Evolutionary conservation across 306 rosid species (phyloP).

Genomic region (Senna tora): DNA sequence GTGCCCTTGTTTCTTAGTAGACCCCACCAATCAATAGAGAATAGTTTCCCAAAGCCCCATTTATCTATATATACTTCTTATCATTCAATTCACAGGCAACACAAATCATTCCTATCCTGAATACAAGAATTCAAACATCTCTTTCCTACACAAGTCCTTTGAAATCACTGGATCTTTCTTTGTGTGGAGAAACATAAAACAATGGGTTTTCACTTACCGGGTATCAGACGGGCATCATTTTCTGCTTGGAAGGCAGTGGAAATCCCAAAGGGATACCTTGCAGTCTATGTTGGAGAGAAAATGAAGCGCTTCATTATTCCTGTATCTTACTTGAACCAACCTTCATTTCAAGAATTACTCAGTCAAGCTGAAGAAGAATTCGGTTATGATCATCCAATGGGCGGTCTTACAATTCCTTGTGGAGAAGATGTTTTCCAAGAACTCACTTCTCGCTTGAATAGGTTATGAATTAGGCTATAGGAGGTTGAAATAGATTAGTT

Average conservation of each 20-base stretch:
- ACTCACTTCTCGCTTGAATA: slow-evolving; percentile 8
- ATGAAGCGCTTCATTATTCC: slow-evolving; percentile 45
- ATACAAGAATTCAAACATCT: neutral
- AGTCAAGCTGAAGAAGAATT: slow-evolving; percentile 49
- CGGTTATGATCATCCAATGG: slow-evolving; percentile 46
- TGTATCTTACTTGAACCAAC: slow-evolving; percentile 42
- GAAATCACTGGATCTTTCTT: neutral
- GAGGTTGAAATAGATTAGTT: neutral
- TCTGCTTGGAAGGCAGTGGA: slow-evolving; percentile 25
- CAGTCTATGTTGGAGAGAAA: slow-evolving; percentile 50
- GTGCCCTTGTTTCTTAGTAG: neutral
- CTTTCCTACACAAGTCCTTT: slow-evolving; percentile 6
- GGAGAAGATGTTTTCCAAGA: neutral
- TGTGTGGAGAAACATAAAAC: neutral
- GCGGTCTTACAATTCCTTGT: slow-evolving; percentile 43
- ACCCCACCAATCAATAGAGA: neutral
- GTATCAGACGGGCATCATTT: neutral
- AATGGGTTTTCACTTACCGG: slow-evolving; percentile 25
- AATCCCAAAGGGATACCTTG: slow-evolving; percentile 52
- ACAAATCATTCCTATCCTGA: neutral
- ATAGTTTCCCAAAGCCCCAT: neutral
- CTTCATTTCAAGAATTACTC: slow-evolving; percentile 38
- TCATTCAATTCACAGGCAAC: neutral
- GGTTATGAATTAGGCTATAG: neutral
- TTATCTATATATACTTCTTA: slow-evolving; percentile 35